Evolutionary conservation across 2,329 filamentous ascomycete species (phyloP), one percentile per base, ranked within the genome.

Genomic region (Didymella sp.): DNA sequence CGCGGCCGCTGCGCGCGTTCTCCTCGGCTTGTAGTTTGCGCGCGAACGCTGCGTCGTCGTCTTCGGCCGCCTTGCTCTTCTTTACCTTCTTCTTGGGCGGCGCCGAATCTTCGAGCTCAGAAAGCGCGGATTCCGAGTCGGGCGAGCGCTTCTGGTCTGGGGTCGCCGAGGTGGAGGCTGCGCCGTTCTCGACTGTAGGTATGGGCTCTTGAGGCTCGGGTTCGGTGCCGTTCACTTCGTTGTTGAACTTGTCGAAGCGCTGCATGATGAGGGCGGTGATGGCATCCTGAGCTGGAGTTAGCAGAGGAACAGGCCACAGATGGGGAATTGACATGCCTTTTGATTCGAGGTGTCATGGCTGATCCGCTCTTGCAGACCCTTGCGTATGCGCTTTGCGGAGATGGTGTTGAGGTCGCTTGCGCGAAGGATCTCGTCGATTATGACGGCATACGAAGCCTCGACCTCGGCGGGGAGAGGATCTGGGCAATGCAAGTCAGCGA

Each of bases 1-100:
- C 85, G 51, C 91, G 84, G 45, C 41, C 51, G 21, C 86, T 87
- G 46, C 79, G 58, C 64, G 86, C 83, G 76, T 98, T 96, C 79
- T 97, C 92, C 76, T 98, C 91, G 0, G 92, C 94, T 77, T 99
- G 95, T 31, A 99, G 82, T 74, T 89, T 87, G 15, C 92, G 92
- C 1, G 95, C 95, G 60, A 94, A 86, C 41, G 89, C 87, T 30
- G 94, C 95, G 76, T 99, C 95, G 28, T 90, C 89, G 28, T 91
- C 89, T 62, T 96, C 91, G 64, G 85, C 79, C 25, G 86, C 83
- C 72, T 87, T 87, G 65, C 77, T 79, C 76, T 89, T 89, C 78
- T 91, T 92, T 73, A 88, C 71, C 64, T 78, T 80, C 64, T 79
- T 80, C 70, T 80, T 81, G 1, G 79, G 78, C 24, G 80, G 80